Percentiles rank a stretch among this genome's conserved stretches.
phyloP scores from a whole-genome alignment of 2,329 filamentous ascomycete genomes.

The Albifimbria verrucaria region DNA sequence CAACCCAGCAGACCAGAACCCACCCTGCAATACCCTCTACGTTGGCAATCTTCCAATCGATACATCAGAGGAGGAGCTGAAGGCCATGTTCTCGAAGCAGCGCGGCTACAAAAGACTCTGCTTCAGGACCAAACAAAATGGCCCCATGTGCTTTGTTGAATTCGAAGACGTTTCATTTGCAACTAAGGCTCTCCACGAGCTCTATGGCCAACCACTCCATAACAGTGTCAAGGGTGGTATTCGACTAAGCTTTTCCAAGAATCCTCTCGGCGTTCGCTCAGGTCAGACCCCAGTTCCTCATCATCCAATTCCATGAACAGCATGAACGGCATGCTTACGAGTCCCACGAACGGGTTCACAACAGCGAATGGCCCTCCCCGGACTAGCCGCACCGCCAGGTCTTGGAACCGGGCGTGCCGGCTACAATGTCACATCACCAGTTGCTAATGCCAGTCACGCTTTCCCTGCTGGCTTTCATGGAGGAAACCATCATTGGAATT shows the following conservation, averaged over 20 bases:
- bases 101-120: slow-evolving; percentile 93
- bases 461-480: not conserved
- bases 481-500: slow-evolving; percentile 6
- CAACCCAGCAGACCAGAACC: slow-evolving; percentile 94
- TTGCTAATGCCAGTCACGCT: slow-evolving; percentile 9
- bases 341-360: slow-evolving; percentile 57
- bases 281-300: slow-evolving; percentile 55
- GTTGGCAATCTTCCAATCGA: slow-evolving; percentile 94
- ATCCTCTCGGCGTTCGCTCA: slow-evolving; percentile 87
- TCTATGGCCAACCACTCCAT: slow-evolving; percentile 82
- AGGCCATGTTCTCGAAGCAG: slow-evolving; percentile 87
- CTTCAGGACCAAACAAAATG: slow-evolving; percentile 91
- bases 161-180: slow-evolving; percentile 93
- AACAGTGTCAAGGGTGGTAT: slow-evolving; percentile 96
- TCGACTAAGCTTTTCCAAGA: slow-evolving; percentile 94
- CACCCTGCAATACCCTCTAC: slow-evolving; percentile 95
- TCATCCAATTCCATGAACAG: slow-evolving; percentile 43
- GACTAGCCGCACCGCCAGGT: slow-evolving; percentile 72
- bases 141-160: slow-evolving; percentile 98
- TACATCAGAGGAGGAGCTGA: slow-evolving; percentile 92
- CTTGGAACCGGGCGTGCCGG: slow-evolving; percentile 38
- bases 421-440: slow-evolving; percentile 17
- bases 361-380: slow-evolving; percentile 76
- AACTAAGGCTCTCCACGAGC: slow-evolving; percentile 83
- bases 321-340: slow-evolving; percentile 53